Base-by-base conservation (phyloP, 1,284 basidiomycete species). In the Entoloma clypeatum region DNA sequence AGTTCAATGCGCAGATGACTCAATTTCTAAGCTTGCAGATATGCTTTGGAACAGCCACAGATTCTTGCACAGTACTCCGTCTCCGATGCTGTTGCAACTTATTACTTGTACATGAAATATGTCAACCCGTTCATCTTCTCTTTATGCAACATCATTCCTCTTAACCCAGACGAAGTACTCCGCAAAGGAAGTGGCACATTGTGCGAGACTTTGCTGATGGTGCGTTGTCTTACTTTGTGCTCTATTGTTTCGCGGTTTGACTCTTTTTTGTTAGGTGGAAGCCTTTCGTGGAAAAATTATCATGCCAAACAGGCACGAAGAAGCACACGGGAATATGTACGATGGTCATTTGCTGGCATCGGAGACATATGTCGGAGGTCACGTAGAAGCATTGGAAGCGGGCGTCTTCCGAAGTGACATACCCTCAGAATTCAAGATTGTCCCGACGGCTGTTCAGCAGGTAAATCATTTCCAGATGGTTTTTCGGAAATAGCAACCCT, bases 101-200 rank as follows among this genome's bases (percentile, higher is more conserved):
- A 99, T 63, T 99, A 99, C 63, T 77, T 99, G 33, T 99, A 99
- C 72, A 99, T 99, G 96, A 99, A 99, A 91, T 99, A 99, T 60
- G 94, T 99, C 8, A 94, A 99, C 59, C 96, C 96, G 0, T 99
- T 99, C 77, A 93, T 99, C 57, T 99, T 99, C 71, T 99, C 95
- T 18, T 72, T 99, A 24, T 99, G 96, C 69, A 99, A 97, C 73
- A 99, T 99, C 63, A 99, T 99, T 56, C 96, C 96, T 11, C 77
- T 99, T 43, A 88, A 86, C 57, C 93, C 96, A 2, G 96, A 99
- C 55, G 96, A 99, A 53, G 96, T 99, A 3, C 64, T 99, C 54
- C 76, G 96, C 33, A 99, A 99, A 64, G 96, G 96, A 23, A 90
- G 81, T 51, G 96, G 96, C 14, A 99, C 96, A 0, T 72, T 99